Percentiles rank a stretch among this genome's conserved stretches.
Conservation (phyloP, 176 grass and related monocot species). For the Musa schizocarpa region DNA sequence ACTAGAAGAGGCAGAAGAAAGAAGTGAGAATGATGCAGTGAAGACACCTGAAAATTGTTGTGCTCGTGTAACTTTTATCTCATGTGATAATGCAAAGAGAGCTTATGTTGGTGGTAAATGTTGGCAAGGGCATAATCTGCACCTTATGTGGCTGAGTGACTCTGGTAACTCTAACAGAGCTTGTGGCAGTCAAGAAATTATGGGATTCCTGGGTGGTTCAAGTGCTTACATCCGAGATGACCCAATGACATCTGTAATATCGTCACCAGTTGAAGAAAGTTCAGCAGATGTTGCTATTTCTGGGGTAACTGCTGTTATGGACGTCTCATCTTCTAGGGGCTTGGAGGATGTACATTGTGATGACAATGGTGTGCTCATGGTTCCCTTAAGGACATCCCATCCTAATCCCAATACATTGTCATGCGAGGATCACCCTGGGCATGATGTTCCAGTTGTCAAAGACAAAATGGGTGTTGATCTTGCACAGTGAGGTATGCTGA, state of each 20-base stretch:
- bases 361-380: constrained; percentile 12
- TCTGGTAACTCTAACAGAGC: constrained; percentile 36
- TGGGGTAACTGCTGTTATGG: constrained; percentile 5
- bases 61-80: constrained; percentile 65
- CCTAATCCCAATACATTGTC: constrained; percentile 2
- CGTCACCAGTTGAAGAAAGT: constrained; percentile 24
- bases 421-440: neutral
- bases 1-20: constrained; percentile 50
- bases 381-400: constrained; percentile 6
- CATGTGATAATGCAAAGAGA: constrained; percentile 66
- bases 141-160: constrained; percentile 69
- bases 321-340: constrained; percentile 12
- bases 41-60: constrained; percentile 48
- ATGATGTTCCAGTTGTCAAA: neutral
- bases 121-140: constrained; percentile 61
- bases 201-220: constrained; percentile 12
- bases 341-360: constrained; percentile 24
- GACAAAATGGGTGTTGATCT: constrained; percentile 1
- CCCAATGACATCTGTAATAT: constrained; percentile 33
- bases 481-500: constrained; percentile 7
- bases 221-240: constrained; percentile 21
- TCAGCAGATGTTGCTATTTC: constrained; percentile 19
- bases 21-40: constrained; percentile 44
- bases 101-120: constrained; percentile 72
- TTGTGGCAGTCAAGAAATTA: constrained; percentile 28